Conservation (phyloP, 257 asterid genomes). For the Jacaranda mimosifolia region DNA sequence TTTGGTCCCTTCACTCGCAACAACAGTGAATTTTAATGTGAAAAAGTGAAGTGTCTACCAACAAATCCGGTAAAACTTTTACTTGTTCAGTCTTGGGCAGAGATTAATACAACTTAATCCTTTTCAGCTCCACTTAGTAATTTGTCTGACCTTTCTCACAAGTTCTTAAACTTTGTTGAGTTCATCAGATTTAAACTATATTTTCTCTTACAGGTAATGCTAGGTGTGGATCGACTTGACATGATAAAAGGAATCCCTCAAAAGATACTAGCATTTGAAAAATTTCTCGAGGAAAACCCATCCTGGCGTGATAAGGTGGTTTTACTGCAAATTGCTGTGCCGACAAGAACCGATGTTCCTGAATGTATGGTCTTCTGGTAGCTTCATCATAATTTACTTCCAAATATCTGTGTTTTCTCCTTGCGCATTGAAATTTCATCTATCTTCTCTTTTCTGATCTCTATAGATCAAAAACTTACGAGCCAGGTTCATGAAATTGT, state of each 20-base stretch:
- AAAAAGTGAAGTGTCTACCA: not conserved
- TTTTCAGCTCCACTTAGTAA: constrained; percentile 5
- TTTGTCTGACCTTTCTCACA: constrained; percentile 21
- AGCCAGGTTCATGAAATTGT: constrained; percentile 99
- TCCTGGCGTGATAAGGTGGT: constrained; percentile 91
- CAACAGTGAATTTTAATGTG: not conserved
- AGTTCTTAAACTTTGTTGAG: constrained; percentile 2
- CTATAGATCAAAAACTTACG: constrained; percentile 89
- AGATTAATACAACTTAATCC: constrained; percentile 26
- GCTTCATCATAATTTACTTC: constrained; percentile 27
- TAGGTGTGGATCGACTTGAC: constrained; percentile 97
- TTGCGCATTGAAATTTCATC: constrained; percentile 19
- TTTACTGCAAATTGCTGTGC: constrained; percentile 96
- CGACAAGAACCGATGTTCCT: constrained; percentile 96
- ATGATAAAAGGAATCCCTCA: constrained; percentile 98
- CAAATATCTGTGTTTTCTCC: constrained; percentile 11
- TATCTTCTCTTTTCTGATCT: constrained; percentile 36
- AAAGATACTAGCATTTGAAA: constrained; percentile 91
- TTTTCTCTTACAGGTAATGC: constrained; percentile 71
- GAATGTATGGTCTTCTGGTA: constrained; percentile 70
- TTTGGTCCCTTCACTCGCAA: not conserved
- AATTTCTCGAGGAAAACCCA: constrained; percentile 88
- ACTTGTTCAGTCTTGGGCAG: not conserved
- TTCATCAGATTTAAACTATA: constrained; percentile 14
- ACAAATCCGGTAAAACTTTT: constrained; percentile 29